Base-by-base conservation (phyloP, 306 rosid genomes). In the Erythrophleum fordii region DNA sequence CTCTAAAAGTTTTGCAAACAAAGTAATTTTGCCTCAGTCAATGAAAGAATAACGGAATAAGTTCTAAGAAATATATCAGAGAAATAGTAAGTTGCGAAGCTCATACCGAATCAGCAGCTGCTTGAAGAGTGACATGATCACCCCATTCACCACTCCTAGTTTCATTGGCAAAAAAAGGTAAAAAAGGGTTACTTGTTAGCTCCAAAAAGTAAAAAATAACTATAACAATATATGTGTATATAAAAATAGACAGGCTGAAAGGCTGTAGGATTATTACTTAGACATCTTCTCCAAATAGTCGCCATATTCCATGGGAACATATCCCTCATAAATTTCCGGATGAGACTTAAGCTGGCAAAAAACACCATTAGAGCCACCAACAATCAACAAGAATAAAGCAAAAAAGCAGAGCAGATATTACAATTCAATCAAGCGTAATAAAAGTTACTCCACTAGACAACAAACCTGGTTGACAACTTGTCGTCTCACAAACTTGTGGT, bases 41-140 rank as follows among this genome's bases (percentile, higher is more conserved):
- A 72, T 51, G 52, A 60, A 78, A 58, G 72, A 68, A 52, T 42
- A 25, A 69, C n/a, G 13, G 12, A 28, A 61, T 22, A 42, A 31
- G 42, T 69, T 41, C 35, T 81, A 80, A 45, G 87, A 80, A 70
- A 42, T 13, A 59, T 34, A 23, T 29, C 28, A 78, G 73, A 51
- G 55, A 62, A 76, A 61, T 14, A 26, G 45, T 22, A 34, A 62
- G n/a, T 65, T 65, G 52, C 8, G 67, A 23, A 67, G 39, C 52
- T 8, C 66, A 59, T 91, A 93, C 97, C 83, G 51, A 74, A 86
- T 93, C 97, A 68, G 91, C 97, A 75, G 91, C 94, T 34, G 97
- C 97, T 79, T 91, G 97, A 71, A 93, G 89, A 20, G 97, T 91
- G 73, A 93, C 97, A 72, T 93, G 97, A 83, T 93, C 97, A 58